phyloP scores from a whole-genome alignment of 257 asterid genomes.

The Mentha longifolia region DNA sequence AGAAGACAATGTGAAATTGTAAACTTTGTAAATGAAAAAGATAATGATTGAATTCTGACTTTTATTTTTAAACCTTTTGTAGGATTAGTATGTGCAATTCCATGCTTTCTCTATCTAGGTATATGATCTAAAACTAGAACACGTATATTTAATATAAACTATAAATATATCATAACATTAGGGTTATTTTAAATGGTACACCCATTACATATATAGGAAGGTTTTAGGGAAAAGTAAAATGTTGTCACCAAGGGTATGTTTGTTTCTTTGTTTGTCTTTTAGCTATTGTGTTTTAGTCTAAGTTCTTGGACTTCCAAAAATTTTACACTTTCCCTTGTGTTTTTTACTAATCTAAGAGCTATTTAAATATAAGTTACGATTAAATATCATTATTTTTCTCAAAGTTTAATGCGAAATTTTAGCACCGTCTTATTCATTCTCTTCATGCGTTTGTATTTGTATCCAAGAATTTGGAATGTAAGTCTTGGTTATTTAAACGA shows the following conservation, averaged over 20 bases:
- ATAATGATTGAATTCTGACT: too few relatives aligned
- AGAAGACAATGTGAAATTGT: too few relatives aligned
- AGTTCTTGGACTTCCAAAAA: constrained; percentile 26
- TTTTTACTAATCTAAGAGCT: constrained; percentile 11
- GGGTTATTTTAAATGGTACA: background rate
- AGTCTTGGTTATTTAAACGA: too few relatives aligned
- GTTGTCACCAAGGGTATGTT: constrained; percentile 73
- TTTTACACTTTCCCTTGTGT: constrained; percentile 20
- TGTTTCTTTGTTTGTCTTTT: constrained; percentile 65
- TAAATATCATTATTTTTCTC: background rate
- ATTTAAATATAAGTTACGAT: background rate
- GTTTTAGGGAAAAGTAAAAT: constrained; percentile 66
- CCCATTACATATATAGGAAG: background rate
- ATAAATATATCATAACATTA: too few relatives aligned
- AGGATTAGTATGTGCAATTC: too few relatives aligned
- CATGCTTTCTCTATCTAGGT: too few relatives aligned
- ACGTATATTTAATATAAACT: too few relatives aligned
- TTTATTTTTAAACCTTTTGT: too few relatives aligned
- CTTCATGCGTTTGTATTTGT: constrained; percentile 26
- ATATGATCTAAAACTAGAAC: too few relatives aligned
- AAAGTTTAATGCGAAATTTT: constrained; percentile 12
- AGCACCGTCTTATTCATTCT: constrained; percentile 34
- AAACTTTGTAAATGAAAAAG: too few relatives aligned
- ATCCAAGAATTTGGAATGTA: constrained; percentile 32
- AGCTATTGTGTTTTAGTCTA: constrained; percentile 30